Conservation (phyloP, 2,329 filamentous ascomycete genomes). For the Alternaria triticina region DNA sequence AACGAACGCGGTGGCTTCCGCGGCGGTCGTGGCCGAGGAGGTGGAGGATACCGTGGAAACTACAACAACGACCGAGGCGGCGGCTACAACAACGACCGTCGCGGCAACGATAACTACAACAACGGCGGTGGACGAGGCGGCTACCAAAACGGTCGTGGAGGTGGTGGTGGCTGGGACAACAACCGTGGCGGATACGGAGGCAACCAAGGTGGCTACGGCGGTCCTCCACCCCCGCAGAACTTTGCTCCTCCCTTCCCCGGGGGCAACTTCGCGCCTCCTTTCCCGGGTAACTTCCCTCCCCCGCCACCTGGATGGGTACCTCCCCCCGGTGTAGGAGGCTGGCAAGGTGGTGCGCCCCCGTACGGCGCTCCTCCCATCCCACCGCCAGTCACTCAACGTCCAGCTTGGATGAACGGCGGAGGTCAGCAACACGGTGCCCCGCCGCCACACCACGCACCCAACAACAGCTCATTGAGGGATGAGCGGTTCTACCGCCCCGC, state of each 20-base stretch:
- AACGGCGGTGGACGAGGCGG: slow-evolving; percentile 36
- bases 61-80: slow-evolving; percentile 27
- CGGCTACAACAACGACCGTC: slow-evolving; percentile 48
- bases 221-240: slow-evolving; percentile 11
- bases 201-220: slow-evolving; percentile 29
- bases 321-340: slow-evolving; percentile 16
- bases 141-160: slow-evolving; percentile 24
- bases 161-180: slow-evolving; percentile 19
- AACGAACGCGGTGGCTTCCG: slow-evolving; percentile 62
- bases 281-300: slow-evolving; percentile 37
- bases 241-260: slow-evolving; percentile 32
- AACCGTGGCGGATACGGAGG: slow-evolving; percentile 24
- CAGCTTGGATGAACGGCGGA: slow-evolving; percentile 26
- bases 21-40: slow-evolving; percentile 26
- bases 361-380: slow-evolving; percentile 25
- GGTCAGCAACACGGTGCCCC: slow-evolving; percentile 27
- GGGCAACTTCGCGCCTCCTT: slow-evolving; percentile 27
- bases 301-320: slow-evolving; percentile 42
- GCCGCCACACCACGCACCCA: slow-evolving; percentile 26
- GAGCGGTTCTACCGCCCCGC: slow-evolving; percentile 35
- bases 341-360: slow-evolving; percentile 17
- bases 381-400: slow-evolving; percentile 20
- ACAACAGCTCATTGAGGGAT: slow-evolving; percentile 28
- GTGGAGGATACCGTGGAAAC: slow-evolving; percentile 43
- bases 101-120: slow-evolving; percentile 27